A percentile compares a stretch with the other conserved stretches of the same genome.
Evolutionary conservation across 2,329 filamentous ascomycete species (phyloP).

Genomic region (Alternaria arborescens): DNA sequence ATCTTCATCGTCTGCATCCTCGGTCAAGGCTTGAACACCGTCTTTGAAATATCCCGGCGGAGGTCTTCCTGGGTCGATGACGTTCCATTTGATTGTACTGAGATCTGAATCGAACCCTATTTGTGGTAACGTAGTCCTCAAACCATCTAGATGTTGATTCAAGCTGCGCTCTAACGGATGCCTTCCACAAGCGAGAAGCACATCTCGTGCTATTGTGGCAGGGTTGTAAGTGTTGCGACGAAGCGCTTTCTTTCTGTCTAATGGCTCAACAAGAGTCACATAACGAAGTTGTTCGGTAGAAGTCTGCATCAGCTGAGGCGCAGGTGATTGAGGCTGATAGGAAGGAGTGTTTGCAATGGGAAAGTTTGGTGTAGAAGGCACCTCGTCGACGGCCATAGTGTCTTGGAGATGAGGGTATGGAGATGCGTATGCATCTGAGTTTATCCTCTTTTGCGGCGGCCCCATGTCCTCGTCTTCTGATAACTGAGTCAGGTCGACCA

Average conservation of each 20-base stretch:
- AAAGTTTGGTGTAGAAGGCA: constrained; percentile 32
- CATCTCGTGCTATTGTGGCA: constrained; percentile 69
- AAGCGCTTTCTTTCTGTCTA: constrained; percentile 58
- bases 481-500: constrained; percentile 61
- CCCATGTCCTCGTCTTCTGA: constrained; percentile 56
- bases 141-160: constrained; percentile 66
- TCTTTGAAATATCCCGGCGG: constrained; percentile 46
- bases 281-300: constrained; percentile 28
- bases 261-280: constrained; percentile 52
- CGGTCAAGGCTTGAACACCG: constrained; percentile 32
- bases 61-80: constrained; percentile 66
- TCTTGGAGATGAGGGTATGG: constrained; percentile 20
- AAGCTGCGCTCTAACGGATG: constrained; percentile 67
- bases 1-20: constrained; percentile 48
- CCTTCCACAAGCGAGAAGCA: constrained; percentile 68
- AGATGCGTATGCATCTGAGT: constrained; percentile 20
- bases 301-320: constrained; percentile 10
- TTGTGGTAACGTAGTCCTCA: constrained; percentile 54
- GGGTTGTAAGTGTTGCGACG: constrained; percentile 65
- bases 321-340: constrained; percentile 18
- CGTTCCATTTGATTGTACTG: constrained; percentile 67
- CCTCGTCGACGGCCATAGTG: constrained; percentile 23
- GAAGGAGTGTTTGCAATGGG: constrained; percentile 27
- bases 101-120: constrained; percentile 62
- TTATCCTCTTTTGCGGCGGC: constrained; percentile 47